Conservation (phyloP, 1,284 basidiomycete species). For the Schizophyllum amplum region DNA sequence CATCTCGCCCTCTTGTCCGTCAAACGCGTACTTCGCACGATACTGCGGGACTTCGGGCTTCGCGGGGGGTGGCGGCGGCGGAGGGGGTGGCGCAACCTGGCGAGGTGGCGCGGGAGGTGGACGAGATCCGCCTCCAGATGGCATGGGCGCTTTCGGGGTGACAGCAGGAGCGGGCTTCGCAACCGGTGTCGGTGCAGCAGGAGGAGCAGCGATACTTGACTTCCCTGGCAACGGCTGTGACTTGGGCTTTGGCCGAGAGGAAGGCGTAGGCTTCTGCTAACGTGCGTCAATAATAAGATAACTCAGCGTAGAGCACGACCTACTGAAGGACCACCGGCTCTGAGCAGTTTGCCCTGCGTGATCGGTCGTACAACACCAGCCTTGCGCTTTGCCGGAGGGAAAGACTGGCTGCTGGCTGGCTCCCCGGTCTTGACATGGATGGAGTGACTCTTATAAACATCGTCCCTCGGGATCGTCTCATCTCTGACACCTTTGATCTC, state of each 20-base stretch:
- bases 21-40: constrained; percentile 83
- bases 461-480: constrained; percentile 75
- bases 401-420: constrained; percentile 72
- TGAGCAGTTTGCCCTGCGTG: constrained; percentile 76
- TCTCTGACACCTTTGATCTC: constrained; percentile 88
- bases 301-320: constrained; percentile 27
- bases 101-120: constrained; percentile 24
- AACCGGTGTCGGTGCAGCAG: constrained; percentile 16
- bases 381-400: constrained; percentile 83
- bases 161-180: constrained; percentile 19
- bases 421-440: constrained; percentile 89
- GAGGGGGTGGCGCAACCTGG: constrained; percentile 24
- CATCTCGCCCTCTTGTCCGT: constrained; percentile 90
- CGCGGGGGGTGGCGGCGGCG: constrained; percentile 57
- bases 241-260: constrained; percentile 47
- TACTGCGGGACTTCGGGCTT: constrained; percentile 72
- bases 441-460: constrained; percentile 90
- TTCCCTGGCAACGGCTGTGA: constrained; percentile 53
- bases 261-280: constrained; percentile 34
- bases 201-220: constrained; percentile 21
- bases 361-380: constrained; percentile 78
- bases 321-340: constrained; percentile 66
- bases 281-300: neutral
- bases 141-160: constrained; percentile 8
- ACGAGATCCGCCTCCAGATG: constrained; percentile 22